A percentile compares a stretch with the other conserved stretches of the same genome.
These are phyloP conservation scores for Diaporthe caulivora DNA, from an alignment of 2,329 filamentous ascomycete genomes.

Conservation along the genomic window DNA sequence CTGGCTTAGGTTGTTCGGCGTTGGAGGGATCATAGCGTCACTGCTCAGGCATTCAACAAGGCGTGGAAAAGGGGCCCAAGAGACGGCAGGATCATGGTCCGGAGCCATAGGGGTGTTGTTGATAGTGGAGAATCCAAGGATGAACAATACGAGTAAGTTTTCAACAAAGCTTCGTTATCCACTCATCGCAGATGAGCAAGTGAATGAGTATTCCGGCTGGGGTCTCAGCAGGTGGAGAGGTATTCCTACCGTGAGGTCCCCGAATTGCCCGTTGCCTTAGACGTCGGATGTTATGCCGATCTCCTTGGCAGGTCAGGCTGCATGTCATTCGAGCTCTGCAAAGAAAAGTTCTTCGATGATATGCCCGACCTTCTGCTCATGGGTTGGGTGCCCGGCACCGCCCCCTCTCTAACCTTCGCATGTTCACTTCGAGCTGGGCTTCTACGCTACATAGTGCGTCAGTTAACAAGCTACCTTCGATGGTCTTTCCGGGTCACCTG, in stretches of 20 bases:
- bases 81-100: neutral
- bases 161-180: neutral
- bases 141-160: conserved; percentile 1
- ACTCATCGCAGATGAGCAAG: neutral
- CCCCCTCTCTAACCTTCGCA: no score
- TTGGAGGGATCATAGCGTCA: conserved; percentile 18
- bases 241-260: neutral
- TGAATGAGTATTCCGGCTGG: neutral
- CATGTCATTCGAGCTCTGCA: no score
- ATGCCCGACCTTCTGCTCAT: no score
- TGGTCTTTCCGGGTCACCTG: no score
- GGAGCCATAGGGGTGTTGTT: neutral
- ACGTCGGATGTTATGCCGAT: neutral
- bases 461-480: no score
- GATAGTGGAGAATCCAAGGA: neutral
- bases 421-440: no score
- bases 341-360: no score
- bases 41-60: neutral
- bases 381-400: no score
- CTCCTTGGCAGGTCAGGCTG: neutral
- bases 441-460: no score
- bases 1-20: conserved; percentile 25
- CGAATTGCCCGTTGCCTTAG: neutral
- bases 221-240: neutral
- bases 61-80: conserved; percentile 4